Conservation (phyloP, 257 asterid species). For the Sherardia arvensis region DNA sequence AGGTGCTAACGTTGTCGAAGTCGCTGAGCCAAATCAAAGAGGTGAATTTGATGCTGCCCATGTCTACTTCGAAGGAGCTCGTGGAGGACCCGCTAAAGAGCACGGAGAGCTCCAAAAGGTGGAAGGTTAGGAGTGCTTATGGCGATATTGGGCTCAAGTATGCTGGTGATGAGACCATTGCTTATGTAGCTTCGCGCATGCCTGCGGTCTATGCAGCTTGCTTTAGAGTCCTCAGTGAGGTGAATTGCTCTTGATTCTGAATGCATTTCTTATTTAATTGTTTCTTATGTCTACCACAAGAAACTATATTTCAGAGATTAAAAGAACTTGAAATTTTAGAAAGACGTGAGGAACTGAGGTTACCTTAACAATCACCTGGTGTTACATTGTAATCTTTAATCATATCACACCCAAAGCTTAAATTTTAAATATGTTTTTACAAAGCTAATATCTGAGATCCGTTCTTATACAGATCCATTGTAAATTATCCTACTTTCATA, state of each 20-base stretch:
- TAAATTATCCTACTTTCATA: too few relatives aligned
- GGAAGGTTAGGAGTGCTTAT: conserved; percentile 64
- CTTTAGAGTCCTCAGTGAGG: conserved; percentile 85
- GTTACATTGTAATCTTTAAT: too few relatives aligned
- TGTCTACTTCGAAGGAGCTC: conserved; percentile 66
- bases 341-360: too few relatives aligned
- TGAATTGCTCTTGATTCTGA: conserved; percentile 11
- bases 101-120: conserved; percentile 60
- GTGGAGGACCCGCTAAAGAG: conserved; percentile 74
- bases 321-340: too few relatives aligned
- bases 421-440: too few relatives aligned
- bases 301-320: too few relatives aligned
- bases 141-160: conserved; percentile 81
- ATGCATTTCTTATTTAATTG: background rate
- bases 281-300: background rate
- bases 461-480: too few relatives aligned
- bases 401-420: too few relatives aligned
- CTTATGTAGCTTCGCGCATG: conserved; percentile 94
- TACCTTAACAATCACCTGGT: too few relatives aligned
- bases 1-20: conserved; percentile 68
- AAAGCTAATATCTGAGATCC: too few relatives aligned
- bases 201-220: conserved; percentile 90
- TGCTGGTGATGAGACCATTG: conserved; percentile 66
- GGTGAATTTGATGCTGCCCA: conserved; percentile 65
- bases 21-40: conserved; percentile 71